Evolutionary conservation across 768 basidiomycete species (phyloP).

Genomic region (Naganishia vaughanmartiniae): DNA sequence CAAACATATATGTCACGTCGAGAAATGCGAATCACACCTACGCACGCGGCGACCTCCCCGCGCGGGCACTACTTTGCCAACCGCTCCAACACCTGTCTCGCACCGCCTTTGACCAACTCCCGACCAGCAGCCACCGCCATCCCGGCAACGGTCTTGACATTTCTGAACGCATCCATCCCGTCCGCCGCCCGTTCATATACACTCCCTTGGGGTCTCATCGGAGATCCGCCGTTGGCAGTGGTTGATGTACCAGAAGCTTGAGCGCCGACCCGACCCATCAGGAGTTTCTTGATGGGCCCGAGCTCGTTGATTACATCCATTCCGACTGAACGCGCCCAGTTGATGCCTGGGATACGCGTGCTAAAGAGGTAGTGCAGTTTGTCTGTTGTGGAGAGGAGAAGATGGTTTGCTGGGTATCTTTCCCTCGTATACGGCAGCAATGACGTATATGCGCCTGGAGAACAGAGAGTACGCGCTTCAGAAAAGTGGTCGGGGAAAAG

Average conservation of each 20-base stretch:
- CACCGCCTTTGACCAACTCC: conserved; percentile 32
- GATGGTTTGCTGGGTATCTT: conserved; percentile 83
- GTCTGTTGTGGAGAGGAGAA: conserved; percentile 76
- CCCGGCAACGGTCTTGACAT: conserved; percentile 39
- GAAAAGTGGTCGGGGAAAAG: neutral
- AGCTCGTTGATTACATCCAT: conserved; percentile 89
- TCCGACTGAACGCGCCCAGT: conserved; percentile 83
- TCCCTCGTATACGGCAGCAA: conserved; percentile 73
- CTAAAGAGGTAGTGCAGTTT: conserved; percentile 86
- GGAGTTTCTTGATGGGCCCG: conserved; percentile 70
- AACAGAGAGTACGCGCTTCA: neutral
- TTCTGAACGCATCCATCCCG: conserved; percentile 45
- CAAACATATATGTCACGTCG: too few species aligned
- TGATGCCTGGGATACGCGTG: conserved; percentile 64
- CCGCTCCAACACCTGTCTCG: conserved; percentile 29
- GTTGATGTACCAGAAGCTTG: conserved; percentile 1
- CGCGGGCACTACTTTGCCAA: conserved; percentile 23
- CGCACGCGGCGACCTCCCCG: too few species aligned
- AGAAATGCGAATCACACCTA: too few species aligned
- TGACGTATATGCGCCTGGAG: conserved; percentile 68
- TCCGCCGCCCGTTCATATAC: conserved; percentile 35
- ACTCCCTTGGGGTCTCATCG: conserved; percentile 32
- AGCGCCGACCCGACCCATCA: conserved; percentile 78
- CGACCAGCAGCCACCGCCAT: conserved; percentile 37
- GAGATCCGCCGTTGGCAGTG: conserved; percentile 24